Evolutionary conservation across 345 rosid genomes (phyloP), one percentile per base, ranked within the genome.

Genomic region (Hibiscus mutabilis): DNA sequence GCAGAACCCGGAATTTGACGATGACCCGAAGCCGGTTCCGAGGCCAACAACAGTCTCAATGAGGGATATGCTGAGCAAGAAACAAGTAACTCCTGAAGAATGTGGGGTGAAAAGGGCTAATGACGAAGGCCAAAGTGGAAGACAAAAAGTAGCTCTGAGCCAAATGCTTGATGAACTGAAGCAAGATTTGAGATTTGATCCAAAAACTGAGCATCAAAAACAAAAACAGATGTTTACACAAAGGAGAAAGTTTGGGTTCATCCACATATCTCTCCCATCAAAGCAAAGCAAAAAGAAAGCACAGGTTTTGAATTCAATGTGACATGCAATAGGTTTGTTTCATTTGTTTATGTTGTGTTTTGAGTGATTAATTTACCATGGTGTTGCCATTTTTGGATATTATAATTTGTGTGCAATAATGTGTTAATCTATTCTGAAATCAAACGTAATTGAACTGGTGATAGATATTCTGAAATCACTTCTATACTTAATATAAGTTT

Each of bases 181-280:
- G 72, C 91, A 86, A 16, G 97, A 88, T 68, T 55, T 87, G 2
- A 77, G 81, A 47, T 84, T 82, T 63, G 83, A 86, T 3, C 37
- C 84, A 15, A 82, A 80, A 74, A 56, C 74, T 13, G 53, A 82
- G 14, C 25, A 22, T 56, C 57, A 49, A 78, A 85, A 82, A 77
- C 73, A 77, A 61, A 90, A 84, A 78, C 97, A 81, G 66, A 84
- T 72, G 15, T 76, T 76, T 1, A 31, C 86, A 1, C 96, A 84
- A 60, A 79, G 96, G 77, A 91, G 94, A 79, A 91, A 87, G 81
- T 93, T 89, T 47, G 93, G 98, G 2, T 91, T 93, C 77, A 91
- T 93, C 59, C 98, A 89, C 73, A 91, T 89, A 29, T 84, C 96
- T 0, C 82, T 84, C 96, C 0, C 82, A 6, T 72, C 87, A 21